Evolutionary conservation across 2,329 filamentous ascomycete genomes (phyloP), one percentile per base, ranked within the genome.

Genomic region (Alternaria sp.): DNA sequence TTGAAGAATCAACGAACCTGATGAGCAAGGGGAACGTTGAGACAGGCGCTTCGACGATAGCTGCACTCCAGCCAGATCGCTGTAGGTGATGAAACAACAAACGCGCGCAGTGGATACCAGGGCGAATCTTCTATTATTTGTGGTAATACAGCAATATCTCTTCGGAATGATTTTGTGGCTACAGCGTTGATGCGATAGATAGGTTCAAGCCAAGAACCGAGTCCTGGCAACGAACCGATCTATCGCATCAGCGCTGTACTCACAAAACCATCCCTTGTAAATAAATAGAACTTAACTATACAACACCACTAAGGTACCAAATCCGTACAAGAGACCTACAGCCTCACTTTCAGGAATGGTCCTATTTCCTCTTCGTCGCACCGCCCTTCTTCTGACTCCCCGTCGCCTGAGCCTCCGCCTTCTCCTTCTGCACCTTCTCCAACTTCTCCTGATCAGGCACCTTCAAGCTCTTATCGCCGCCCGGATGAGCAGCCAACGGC

Each of bases 401-500:
- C 10, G 70, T 71, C 44, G 76, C 69, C 65, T 53, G 26, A 12
- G 15, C 62, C 19, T 50, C 43, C 0, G 54, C 63, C 44, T 67
- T 73, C 50, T 72, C 67, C 59, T 68, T 69, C 54, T 68, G 61
- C 1, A 61, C 62, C 61, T 70, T 67, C 19, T 64, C 63, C 23
- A 67, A 36, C 45, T 66, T 65, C 11, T 63, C 68, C 47, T 53
- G 49, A 61, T 69, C 68, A 2, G 71, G 69, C 2, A 74, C 75
- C 68, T 74, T 74, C 11, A 67, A 57, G 23, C 61, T 65, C 63
- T 69, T 71, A 56, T 78, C 75, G 1, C 68, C 73, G 50, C 76
- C 77, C 1, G 81, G 68, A 25, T 76, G 67, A 25, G 74, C 76
- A 9, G 69, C 73, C 15, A 84, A 60, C 13, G 81, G 81, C 70